These are phyloP conservation scores for Annulohypoxylon truncatum DNA, from an alignment of 2,329 filamentous ascomycete genomes.

Conservation along the genomic window DNA sequence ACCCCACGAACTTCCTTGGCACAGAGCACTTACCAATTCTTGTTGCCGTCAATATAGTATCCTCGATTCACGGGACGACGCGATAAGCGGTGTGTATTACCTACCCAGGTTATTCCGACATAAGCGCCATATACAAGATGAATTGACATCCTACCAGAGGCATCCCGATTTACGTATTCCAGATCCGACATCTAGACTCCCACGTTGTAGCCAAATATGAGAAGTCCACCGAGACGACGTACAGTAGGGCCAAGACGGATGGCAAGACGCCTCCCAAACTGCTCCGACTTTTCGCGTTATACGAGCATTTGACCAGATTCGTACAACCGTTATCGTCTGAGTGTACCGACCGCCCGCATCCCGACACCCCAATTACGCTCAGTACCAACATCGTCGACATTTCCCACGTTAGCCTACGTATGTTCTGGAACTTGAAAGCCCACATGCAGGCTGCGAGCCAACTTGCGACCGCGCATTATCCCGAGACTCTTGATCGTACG, in stretches of 20 bases:
- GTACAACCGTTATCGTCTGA: conserved; percentile 86
- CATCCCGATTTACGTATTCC: conserved; percentile 91
- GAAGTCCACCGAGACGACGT: conserved; percentile 64
- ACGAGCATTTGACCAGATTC: conserved; percentile 92
- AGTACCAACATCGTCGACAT: conserved; percentile 97
- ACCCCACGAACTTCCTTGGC: conserved; percentile 37
- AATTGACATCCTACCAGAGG: conserved; percentile 64
- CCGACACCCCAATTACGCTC: conserved; percentile 87
- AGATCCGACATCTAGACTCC: conserved; percentile 83
- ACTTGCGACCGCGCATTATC: conserved; percentile 92
- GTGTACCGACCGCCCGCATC: conserved; percentile 75
- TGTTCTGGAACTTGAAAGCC: conserved; percentile 93
- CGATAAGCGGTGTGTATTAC: conserved; percentile 67
- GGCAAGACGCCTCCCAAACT: conserved; percentile 79
- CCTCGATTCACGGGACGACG: conserved; percentile 95
- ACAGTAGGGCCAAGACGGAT: conserved; percentile 70
- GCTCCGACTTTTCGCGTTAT: conserved; percentile 88
- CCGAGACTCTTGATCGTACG: conserved; percentile 89
- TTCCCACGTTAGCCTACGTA: conserved; percentile 84
- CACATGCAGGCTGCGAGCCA: conserved; percentile 95
- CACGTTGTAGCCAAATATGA: conserved; percentile 86
- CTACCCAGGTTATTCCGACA: neutral
- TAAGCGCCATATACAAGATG: neutral
- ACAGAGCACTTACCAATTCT: conserved; percentile 30
- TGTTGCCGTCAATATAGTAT: conserved; percentile 66